phyloP scores from a whole-genome alignment of 257 asterid genomes.

The Sherardia arvensis region DNA sequence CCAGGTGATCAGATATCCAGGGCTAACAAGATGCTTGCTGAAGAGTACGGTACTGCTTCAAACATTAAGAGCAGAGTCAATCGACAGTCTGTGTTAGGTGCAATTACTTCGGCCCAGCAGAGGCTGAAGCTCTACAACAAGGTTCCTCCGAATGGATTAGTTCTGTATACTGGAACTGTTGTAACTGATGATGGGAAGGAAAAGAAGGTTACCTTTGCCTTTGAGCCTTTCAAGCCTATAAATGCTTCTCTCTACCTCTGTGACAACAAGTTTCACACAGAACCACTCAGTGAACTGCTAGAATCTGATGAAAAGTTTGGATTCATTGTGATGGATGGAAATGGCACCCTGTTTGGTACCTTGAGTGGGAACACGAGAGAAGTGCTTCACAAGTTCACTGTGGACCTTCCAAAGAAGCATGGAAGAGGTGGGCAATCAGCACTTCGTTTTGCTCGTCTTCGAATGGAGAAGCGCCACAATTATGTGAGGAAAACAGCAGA shows the following conservation, averaged over 20 bases:
- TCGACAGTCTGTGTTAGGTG: slow-evolving; percentile 38
- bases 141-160: slow-evolving; percentile 36
- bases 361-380: slow-evolving; percentile 41
- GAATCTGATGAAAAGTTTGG: slow-evolving; percentile 46
- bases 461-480: slow-evolving; percentile 44
- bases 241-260: slow-evolving; percentile 38
- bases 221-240: slow-evolving; percentile 38
- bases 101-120: slow-evolving; percentile 41
- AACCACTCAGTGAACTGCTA: slow-evolving; percentile 31
- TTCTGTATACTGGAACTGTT: slow-evolving; percentile 33
- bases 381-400: slow-evolving; percentile 39
- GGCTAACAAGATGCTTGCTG: slow-evolving; percentile 34
- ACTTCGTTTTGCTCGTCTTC: slow-evolving; percentile 40
- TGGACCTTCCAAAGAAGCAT: slow-evolving; percentile 42
- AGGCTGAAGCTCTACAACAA: slow-evolving; percentile 34
- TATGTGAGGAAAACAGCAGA: slow-evolving; percentile 42
- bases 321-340: slow-evolving; percentile 43
- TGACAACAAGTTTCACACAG: slow-evolving; percentile 41
- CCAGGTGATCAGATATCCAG: slow-evolving; percentile 44
- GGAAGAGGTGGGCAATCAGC: slow-evolving; percentile 50
- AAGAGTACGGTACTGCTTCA: slow-evolving; percentile 43
- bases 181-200: slow-evolving; percentile 42
- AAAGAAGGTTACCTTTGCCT: slow-evolving; percentile 37
- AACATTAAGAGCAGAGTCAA: slow-evolving; percentile 39
- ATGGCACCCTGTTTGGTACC: slow-evolving; percentile 42